These are phyloP conservation scores for Escallonia herrerae DNA, from an alignment of 129 eudicot species.

Conservation along the genomic window DNA sequence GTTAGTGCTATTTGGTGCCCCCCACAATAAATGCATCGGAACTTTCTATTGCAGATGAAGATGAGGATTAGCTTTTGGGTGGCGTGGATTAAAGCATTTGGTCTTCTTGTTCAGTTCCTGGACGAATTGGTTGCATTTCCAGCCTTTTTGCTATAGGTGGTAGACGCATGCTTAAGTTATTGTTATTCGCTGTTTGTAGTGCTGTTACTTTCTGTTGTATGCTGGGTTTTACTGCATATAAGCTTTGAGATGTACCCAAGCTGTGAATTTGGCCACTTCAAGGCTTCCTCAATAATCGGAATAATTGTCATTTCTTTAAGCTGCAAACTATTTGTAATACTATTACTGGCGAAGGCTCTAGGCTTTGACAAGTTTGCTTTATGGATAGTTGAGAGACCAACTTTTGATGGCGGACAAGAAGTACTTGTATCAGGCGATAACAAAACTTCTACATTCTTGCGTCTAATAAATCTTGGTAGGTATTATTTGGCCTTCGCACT, in stretches of 20 bases:
- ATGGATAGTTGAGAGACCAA: too few species aligned
- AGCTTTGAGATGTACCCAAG: constrained; percentile 1
- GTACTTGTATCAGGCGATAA: too few species aligned
- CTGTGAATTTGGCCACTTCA: background rate
- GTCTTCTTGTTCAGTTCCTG: constrained; percentile 7
- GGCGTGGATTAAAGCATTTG: constrained; percentile 4
- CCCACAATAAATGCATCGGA: background rate
- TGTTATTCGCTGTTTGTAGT: constrained; percentile 19
- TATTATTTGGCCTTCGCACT: too few species aligned
- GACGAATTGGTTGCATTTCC: constrained; percentile 12
- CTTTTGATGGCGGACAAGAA: too few species aligned
- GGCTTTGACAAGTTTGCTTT: too few species aligned
- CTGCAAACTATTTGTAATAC: too few species aligned
- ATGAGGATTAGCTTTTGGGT: constrained; percentile 39
- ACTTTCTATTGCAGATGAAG: constrained; percentile 51
- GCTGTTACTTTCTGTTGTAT: constrained; percentile 8
- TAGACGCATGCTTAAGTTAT: constrained; percentile 10
- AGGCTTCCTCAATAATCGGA: background rate
- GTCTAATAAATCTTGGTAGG: too few species aligned
- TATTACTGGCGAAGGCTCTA: too few species aligned
- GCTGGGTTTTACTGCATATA: background rate
- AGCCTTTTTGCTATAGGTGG: constrained; percentile 7
- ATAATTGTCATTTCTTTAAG: too few species aligned
- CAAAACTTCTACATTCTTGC: too few species aligned
- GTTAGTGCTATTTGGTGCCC: background rate